These are phyloP conservation scores for Podospora tetraspora DNA, from an alignment of 495 filamentous ascomycete genomes.

Conservation along the genomic window DNA sequence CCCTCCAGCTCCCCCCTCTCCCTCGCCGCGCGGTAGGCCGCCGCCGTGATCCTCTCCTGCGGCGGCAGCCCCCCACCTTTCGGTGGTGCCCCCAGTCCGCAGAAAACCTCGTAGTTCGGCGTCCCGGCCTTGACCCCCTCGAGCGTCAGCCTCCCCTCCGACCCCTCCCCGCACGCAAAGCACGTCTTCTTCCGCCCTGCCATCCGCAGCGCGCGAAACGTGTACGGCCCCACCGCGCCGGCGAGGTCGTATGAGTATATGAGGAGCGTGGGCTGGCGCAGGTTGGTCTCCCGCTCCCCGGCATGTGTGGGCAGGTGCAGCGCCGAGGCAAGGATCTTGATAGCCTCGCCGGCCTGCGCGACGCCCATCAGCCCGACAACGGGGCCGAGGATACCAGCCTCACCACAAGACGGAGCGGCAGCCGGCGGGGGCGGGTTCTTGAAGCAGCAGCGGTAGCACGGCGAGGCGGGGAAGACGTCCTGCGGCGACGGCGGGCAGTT, in stretches of 20 bases:
- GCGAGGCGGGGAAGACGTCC: slow-evolving; percentile 46
- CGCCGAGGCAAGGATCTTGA: slow-evolving; percentile 64
- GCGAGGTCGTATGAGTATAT: slow-evolving; percentile 62
- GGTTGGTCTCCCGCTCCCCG: slow-evolving; percentile 12
- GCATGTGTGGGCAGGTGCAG: slow-evolving; percentile 20
- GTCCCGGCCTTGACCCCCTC: slow-evolving; percentile 57
- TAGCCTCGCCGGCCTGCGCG: slow-evolving; percentile 80
- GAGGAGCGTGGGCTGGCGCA: slow-evolving; percentile 49
- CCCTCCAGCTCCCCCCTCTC: slow-evolving; percentile 21
- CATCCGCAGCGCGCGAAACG: slow-evolving; percentile 70
- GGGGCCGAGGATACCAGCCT: slow-evolving; percentile 86
- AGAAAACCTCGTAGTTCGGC: slow-evolving; percentile 76
- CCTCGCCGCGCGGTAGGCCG: slow-evolving; percentile 43
- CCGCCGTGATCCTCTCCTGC: slow-evolving; percentile 58
- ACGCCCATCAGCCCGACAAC: slow-evolving; percentile 95
- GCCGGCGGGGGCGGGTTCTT: slow-evolving; percentile 77
- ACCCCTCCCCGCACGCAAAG: slow-evolving; percentile 62
- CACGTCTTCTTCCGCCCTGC: slow-evolving; percentile 61
- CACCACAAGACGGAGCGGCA: slow-evolving; percentile 75
- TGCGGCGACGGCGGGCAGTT: slow-evolving; percentile 55
- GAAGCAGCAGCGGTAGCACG: slow-evolving; percentile 93
- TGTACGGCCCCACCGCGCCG: slow-evolving; percentile 39
- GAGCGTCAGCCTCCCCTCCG: slow-evolving; percentile 50
- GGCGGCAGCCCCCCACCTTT: slow-evolving; percentile 33
- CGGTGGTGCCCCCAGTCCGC: slow-evolving; percentile 40